phyloP scores from a whole-genome alignment of 352 stramenopile species.

The Phytophthora pluvialis region DNA sequence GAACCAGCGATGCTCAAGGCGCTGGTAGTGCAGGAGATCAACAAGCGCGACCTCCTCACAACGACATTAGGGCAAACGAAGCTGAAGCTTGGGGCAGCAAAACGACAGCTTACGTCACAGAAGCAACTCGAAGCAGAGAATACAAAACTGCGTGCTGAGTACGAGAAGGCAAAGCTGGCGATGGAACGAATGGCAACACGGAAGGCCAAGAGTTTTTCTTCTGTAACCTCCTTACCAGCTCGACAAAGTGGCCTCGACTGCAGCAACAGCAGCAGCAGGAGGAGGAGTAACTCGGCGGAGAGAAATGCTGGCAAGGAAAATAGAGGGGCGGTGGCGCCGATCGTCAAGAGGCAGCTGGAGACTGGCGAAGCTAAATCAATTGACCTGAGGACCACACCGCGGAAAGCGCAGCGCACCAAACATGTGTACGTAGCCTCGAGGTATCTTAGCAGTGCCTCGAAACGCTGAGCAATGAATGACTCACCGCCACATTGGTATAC shows the following conservation, averaged over 20 bases:
- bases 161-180: constrained; percentile 62
- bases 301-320: constrained; percentile 25
- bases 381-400: constrained; percentile 29
- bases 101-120: constrained; percentile 49
- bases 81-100: constrained; percentile 32
- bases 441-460: constrained; percentile 49
- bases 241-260: constrained; percentile 9
- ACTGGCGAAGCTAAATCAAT: constrained; percentile 13
- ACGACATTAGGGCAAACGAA: constrained; percentile 38
- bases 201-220: constrained; percentile 31
- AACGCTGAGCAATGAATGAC: constrained; percentile 25
- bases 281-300: constrained; percentile 20
- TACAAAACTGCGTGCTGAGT: constrained; percentile 56
- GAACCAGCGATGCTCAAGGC: constrained; percentile 42
- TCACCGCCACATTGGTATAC: constrained; percentile 29
- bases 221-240: constrained; percentile 10
- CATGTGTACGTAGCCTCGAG: constrained; percentile 55
- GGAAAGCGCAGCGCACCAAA: constrained; percentile 43
- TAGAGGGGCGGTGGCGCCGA: background rate
- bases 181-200: constrained; percentile 69
- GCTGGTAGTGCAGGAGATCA: constrained; percentile 46
- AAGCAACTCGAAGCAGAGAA: constrained; percentile 61
- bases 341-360: constrained; percentile 34
- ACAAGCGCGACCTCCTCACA: constrained; percentile 31
- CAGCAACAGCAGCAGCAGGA: constrained; percentile 10